phyloP scores from a whole-genome alignment of 2,329 filamentous ascomycete species.

The Fusarium sp. region DNA sequence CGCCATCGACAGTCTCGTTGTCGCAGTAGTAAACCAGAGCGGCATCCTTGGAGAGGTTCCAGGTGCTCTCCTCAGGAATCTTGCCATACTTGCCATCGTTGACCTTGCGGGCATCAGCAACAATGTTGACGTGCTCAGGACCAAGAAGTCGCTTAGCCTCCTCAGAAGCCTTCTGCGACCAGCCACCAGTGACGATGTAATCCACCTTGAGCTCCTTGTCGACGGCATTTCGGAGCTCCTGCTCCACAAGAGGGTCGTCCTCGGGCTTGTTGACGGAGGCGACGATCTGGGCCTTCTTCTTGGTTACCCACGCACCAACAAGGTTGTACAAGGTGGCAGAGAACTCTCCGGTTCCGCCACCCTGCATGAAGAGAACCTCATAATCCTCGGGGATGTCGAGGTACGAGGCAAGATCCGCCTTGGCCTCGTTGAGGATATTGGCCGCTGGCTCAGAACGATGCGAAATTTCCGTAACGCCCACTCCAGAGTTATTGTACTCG shows the following conservation, averaged over 20 bases:
- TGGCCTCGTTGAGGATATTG: slow-evolving; percentile 79
- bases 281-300: slow-evolving; percentile 67
- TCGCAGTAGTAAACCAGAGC: slow-evolving; percentile 89
- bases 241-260: slow-evolving; percentile 60
- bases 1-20: slow-evolving; percentile 93
- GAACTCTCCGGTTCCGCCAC: slow-evolving; percentile 86
- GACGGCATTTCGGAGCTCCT: slow-evolving; percentile 68
- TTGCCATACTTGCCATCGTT: slow-evolving; percentile 85
- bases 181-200: slow-evolving; percentile 89
- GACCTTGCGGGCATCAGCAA: slow-evolving; percentile 67
- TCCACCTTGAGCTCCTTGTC: slow-evolving; percentile 79
- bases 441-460: slow-evolving; percentile 83
- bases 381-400: slow-evolving; percentile 87
- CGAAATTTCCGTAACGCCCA: slow-evolving; percentile 69
- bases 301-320: slow-evolving; percentile 80
- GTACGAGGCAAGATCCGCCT: slow-evolving; percentile 73
- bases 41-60: slow-evolving; percentile 73
- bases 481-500: neutral
- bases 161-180: slow-evolving; percentile 85
- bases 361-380: slow-evolving; percentile 88
- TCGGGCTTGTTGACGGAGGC: slow-evolving; percentile 59
- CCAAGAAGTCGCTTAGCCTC: slow-evolving; percentile 83
- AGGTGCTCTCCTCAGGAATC: slow-evolving; percentile 79
- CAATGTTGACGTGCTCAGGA: slow-evolving; percentile 77
- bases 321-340: slow-evolving; percentile 84